Conservation (phyloP, 371 early-diverging fungal species). For the Chytridium lagenaria region DNA sequence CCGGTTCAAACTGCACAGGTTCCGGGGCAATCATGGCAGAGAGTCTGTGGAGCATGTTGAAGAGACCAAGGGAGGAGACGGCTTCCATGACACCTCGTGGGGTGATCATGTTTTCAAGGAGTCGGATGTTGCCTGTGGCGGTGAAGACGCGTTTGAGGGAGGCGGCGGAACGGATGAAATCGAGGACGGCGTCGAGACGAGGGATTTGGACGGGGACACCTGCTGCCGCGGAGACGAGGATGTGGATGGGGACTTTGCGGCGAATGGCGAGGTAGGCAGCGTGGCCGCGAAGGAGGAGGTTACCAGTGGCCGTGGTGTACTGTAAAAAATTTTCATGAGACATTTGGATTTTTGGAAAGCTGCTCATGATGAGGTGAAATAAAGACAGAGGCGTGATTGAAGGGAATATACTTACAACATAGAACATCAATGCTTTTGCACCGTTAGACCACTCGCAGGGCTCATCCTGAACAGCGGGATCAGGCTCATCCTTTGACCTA, state of each 20-base stretch:
- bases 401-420: constrained; percentile 12
- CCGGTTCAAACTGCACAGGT: constrained; percentile 2
- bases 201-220: neutral
- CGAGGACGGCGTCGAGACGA: constrained; percentile 19
- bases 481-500: neutral
- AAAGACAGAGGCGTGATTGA: neutral
- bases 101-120: neutral
- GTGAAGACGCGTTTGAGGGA: constrained; percentile 13
- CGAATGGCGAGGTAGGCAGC: constrained; percentile 21
- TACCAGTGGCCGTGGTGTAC: constrained; percentile 23
- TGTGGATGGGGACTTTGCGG: neutral
- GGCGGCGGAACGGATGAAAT: constrained; percentile 20
- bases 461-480: constrained; percentile 52
- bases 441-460: constrained; percentile 20
- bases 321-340: neutral
- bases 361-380: no score
- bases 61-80: constrained; percentile 4
- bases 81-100: constrained; percentile 18
- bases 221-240: constrained; percentile 1
- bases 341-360: neutral
- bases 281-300: constrained; percentile 22
- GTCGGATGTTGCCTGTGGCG: neutral
- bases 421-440: constrained; percentile 16
- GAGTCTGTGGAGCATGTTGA: constrained; percentile 22
- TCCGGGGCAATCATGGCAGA: constrained; percentile 4